A percentile compares a stretch with the other conserved stretches of the same genome.
phyloP scores from a whole-genome alignment of 2,329 filamentous ascomycete genomes.

The Rhinocladiella similis region DNA sequence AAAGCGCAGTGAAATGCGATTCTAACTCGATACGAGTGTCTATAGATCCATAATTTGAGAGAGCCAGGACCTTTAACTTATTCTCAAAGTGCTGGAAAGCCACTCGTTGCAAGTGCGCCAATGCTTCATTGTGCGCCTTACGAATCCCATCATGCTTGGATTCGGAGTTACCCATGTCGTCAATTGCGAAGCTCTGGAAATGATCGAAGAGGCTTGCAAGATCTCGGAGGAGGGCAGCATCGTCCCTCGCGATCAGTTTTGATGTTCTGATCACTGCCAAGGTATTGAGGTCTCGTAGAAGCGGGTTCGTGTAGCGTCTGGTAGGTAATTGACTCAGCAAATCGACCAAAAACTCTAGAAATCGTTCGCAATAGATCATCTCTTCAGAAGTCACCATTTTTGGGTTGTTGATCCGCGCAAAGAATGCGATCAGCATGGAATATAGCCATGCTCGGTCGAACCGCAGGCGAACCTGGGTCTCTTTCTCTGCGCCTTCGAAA shows the following conservation, averaged over 20 bases:
- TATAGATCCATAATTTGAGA: constrained; percentile 90
- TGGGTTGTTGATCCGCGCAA: constrained; percentile 66
- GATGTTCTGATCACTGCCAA: constrained; percentile 76
- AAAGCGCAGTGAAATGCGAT: constrained; percentile 69
- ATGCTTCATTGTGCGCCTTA: constrained; percentile 71
- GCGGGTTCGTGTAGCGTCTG: constrained; percentile 84
- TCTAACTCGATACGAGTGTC: constrained; percentile 77
- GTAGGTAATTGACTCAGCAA: constrained; percentile 92
- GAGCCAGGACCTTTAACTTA: constrained; percentile 84
- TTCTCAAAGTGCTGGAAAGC: constrained; percentile 81
- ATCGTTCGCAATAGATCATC: constrained; percentile 86
- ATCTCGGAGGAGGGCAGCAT: constrained; percentile 76
- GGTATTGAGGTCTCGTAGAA: constrained; percentile 83
- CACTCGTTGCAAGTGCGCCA: constrained; percentile 78
- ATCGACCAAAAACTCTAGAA: constrained; percentile 86
- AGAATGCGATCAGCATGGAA: constrained; percentile 78
- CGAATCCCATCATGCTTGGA: constrained; percentile 72
- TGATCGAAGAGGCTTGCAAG: constrained; percentile 78
- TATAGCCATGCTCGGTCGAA: constrained; percentile 96
- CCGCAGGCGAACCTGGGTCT: constrained; percentile 72
- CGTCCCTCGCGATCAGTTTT: constrained; percentile 71
- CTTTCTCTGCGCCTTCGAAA: constrained; percentile 82
- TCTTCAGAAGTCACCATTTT: constrained; percentile 48
- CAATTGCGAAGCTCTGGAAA: constrained; percentile 84
- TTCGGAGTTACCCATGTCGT: constrained; percentile 84